Percentiles rank a stretch among this genome's conserved stretches.
Conservation (phyloP, 306 rosid genomes). For the Fragaria vesca region DNA sequence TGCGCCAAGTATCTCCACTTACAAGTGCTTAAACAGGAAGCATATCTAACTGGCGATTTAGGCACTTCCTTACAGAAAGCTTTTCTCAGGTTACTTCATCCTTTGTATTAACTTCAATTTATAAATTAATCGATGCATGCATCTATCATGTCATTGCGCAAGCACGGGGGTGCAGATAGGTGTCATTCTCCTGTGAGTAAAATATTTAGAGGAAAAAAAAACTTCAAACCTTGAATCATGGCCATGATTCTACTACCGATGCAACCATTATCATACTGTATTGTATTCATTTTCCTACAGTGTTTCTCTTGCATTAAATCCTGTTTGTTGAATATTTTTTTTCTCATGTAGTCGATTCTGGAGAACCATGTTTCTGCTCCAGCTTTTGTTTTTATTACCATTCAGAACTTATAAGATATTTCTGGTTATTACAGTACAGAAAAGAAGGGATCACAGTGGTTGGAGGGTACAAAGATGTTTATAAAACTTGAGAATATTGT, state of each 20-base stretch:
- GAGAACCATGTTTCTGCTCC: neutral
- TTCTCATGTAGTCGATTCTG: neutral
- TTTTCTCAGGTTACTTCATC: slow-evolving; percentile 69
- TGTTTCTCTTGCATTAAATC: neutral
- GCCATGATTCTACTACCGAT: neutral
- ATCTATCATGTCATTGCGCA: slow-evolving; percentile 16
- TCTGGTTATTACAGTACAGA: neutral
- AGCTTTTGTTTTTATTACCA: neutral
- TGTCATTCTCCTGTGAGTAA: slow-evolving; percentile 17
- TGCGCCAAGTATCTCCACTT: slow-evolving; percentile 91
- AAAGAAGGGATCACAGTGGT: neutral
- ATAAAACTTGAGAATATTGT: neutral
- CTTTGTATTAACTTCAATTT: slow-evolving; percentile 17
- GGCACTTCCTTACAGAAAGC: slow-evolving; percentile 61
- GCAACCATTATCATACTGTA: neutral
- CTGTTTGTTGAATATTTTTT: neutral
- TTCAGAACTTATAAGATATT: neutral
- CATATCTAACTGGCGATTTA: slow-evolving; percentile 76
- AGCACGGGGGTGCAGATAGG: slow-evolving; percentile 25
- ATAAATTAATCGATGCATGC: slow-evolving; percentile 25
- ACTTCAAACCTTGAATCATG: slow-evolving; percentile 3
- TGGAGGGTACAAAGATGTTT: neutral
- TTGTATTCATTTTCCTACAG: neutral
- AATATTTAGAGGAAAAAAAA: slow-evolving; percentile 4
- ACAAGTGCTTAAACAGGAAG: slow-evolving; percentile 73